phyloP scores from a whole-genome alignment of 2,329 filamentous ascomycete genomes.

The Raffaelea ambrosiae region DNA sequence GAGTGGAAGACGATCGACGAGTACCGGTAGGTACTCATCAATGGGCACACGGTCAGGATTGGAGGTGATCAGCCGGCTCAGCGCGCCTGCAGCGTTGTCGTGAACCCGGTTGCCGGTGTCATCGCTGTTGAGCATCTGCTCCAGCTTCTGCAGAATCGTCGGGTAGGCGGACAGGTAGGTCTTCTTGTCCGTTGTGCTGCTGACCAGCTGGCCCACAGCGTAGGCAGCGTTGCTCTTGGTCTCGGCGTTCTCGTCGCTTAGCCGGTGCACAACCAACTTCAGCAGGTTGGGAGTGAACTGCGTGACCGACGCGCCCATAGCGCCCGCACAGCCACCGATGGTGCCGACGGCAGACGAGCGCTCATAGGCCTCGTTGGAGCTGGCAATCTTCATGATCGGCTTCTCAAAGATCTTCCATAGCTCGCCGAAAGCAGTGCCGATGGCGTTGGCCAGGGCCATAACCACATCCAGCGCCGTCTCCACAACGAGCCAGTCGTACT shows the following conservation, averaged over 20 bases:
- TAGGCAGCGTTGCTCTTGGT: constrained; percentile 95
- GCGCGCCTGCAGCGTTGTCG: constrained; percentile 88
- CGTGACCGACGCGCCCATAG: constrained; percentile 74
- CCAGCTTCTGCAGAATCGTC: constrained; percentile 74
- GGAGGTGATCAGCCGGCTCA: constrained; percentile 85
- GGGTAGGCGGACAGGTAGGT: constrained; percentile 69
- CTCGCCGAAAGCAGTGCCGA: constrained; percentile 74
- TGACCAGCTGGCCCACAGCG: constrained; percentile 75
- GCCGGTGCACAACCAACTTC: constrained; percentile 73
- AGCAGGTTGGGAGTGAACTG: constrained; percentile 71
- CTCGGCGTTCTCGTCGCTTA: constrained; percentile 82
- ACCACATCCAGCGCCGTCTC: constrained; percentile 91
- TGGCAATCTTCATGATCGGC: constrained; percentile 78
- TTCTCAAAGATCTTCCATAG: constrained; percentile 96
- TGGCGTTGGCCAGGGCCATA: constrained; percentile 71
- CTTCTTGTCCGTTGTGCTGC: constrained; percentile 66
- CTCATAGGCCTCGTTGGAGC: constrained; percentile 78
- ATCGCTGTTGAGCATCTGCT: constrained; percentile 69
- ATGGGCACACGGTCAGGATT: constrained; percentile 79
- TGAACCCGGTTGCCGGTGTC: constrained; percentile 62
- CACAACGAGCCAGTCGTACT: constrained; percentile 96
- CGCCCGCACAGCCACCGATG: constrained; percentile 81
- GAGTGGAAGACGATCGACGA: constrained; percentile 73
- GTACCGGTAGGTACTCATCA: constrained; percentile 68
- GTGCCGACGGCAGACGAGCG: constrained; percentile 85